These are phyloP conservation scores for Hymenoscyphus fraxineus DNA, from an alignment of 2,329 filamentous ascomycete genomes.

Conservation along the genomic window DNA sequence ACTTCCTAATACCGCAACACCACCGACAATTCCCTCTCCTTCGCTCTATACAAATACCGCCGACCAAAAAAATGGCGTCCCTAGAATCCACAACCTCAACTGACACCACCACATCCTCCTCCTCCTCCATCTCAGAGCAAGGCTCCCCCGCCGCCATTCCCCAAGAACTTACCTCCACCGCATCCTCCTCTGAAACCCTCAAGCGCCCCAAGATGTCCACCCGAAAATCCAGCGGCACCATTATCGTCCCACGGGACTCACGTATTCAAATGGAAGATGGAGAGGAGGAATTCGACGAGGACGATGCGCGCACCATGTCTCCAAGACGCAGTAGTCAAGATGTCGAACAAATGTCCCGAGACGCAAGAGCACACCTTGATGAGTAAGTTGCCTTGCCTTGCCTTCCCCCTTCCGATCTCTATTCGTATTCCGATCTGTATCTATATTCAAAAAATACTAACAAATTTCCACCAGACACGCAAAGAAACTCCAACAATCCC, in stretches of 20 bases:
- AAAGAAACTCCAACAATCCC: slow-evolving; percentile 80
- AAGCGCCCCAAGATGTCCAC: slow-evolving; percentile 64
- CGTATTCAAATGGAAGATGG: slow-evolving; percentile 70
- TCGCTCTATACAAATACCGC: not conserved
- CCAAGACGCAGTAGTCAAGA: slow-evolving; percentile 87
- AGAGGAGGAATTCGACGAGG: slow-evolving; percentile 65
- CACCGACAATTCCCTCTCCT: not conserved
- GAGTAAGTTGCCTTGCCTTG: slow-evolving; percentile 43
- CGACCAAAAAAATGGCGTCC: slow-evolving; percentile 5
- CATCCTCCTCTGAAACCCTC: slow-evolving; percentile 5
- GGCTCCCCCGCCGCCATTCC: slow-evolving; percentile 19
- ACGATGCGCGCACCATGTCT: slow-evolving; percentile 92
- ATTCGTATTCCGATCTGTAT: not conserved
- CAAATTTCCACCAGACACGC: slow-evolving; percentile 63
- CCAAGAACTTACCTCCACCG: slow-evolving; percentile 13
- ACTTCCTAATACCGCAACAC: not conserved
- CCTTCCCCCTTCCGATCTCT: not conserved
- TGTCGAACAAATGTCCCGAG: slow-evolving; percentile 79
- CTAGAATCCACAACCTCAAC: not conserved
- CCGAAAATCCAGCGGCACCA: slow-evolving; percentile 76
- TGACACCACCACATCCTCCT: slow-evolving; percentile 16
- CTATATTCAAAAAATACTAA: slow-evolving; percentile 12
- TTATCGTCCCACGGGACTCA: slow-evolving; percentile 76
- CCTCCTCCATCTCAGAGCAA: slow-evolving; percentile 24
- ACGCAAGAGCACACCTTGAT: slow-evolving; percentile 64